Evolutionary conservation across 2,329 filamentous ascomycete genomes (phyloP).

Genomic region (Tolypocladium endophyticum): DNA sequence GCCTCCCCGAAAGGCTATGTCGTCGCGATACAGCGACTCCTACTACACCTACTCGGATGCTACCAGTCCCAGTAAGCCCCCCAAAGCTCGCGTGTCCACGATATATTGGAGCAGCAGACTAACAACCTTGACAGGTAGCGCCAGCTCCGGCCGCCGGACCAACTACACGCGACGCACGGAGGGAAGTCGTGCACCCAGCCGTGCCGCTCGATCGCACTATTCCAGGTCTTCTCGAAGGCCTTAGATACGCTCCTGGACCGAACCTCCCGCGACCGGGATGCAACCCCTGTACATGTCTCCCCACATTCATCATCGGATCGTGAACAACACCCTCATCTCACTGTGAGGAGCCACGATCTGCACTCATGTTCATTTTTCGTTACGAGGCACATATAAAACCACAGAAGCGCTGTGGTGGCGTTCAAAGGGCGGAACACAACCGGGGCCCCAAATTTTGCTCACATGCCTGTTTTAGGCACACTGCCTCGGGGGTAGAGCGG

Average conservation of each 20-base stretch:
- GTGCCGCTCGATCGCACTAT: slow-evolving; percentile 20
- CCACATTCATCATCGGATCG: not conserved
- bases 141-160: slow-evolving; percentile 34
- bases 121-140: slow-evolving; percentile 27
- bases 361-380: not conserved
- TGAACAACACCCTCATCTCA: not conserved
- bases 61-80: slow-evolving; percentile 38
- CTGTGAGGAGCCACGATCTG: not conserved
- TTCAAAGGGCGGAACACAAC: not conserved
- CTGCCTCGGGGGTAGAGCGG: not conserved
- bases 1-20: slow-evolving; percentile 26
- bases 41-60: slow-evolving; percentile 42
- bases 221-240: slow-evolving; percentile 13
- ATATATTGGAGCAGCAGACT: slow-evolving; percentile 1
- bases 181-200: slow-evolving; percentile 18
- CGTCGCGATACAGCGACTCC: slow-evolving; percentile 39
- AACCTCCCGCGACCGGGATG: not conserved
- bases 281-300: slow-evolving; percentile 6
- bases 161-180: slow-evolving; percentile 20
- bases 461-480: not conserved
- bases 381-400: not conserved
- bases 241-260: slow-evolving; percentile 4
- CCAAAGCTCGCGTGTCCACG: not conserved
- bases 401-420: not conserved
- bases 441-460: not conserved